These are phyloP conservation scores for Metrosideros polymorpha DNA, from an alignment of 441 rosid genomes.

Conservation along the genomic window DNA sequence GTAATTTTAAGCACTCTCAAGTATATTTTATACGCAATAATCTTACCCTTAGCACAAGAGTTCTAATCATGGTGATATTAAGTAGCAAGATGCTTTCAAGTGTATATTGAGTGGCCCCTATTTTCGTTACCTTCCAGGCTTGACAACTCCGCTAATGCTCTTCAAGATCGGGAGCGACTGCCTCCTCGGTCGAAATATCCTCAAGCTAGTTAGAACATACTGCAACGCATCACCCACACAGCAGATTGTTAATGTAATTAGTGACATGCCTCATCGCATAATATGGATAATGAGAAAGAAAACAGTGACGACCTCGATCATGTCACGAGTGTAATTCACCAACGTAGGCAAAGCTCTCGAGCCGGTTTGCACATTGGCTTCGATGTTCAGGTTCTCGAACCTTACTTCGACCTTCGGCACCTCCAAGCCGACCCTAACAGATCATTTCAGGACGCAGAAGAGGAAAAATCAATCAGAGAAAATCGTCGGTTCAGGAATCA, in stretches of 20 bases:
- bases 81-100: background rate
- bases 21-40: background rate
- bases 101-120: background rate
- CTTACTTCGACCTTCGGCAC: slow-evolving; percentile 72
- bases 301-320: slow-evolving; percentile 38
- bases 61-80: background rate
- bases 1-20: background rate
- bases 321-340: slow-evolving; percentile 50
- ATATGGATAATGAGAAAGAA: background rate
- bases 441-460: background rate
- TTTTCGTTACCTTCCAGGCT: slow-evolving; percentile 60
- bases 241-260: background rate
- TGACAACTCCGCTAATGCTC: slow-evolving; percentile 50
- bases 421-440: slow-evolving; percentile 55
- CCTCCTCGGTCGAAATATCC: slow-evolving; percentile 39
- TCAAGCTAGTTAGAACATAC: slow-evolving; percentile 29
- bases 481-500: background rate
- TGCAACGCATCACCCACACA: slow-evolving; percentile 12
- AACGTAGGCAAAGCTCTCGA: slow-evolving; percentile 86
- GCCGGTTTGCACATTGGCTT: slow-evolving; percentile 55
- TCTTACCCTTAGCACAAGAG: background rate
- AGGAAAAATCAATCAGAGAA: background rate
- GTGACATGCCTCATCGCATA: background rate
- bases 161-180: slow-evolving; percentile 44
- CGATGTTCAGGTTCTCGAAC: slow-evolving; percentile 55